phyloP scores from a whole-genome alignment of 2,329 filamentous ascomycete species.

The Fragosphaeria purpurea region DNA sequence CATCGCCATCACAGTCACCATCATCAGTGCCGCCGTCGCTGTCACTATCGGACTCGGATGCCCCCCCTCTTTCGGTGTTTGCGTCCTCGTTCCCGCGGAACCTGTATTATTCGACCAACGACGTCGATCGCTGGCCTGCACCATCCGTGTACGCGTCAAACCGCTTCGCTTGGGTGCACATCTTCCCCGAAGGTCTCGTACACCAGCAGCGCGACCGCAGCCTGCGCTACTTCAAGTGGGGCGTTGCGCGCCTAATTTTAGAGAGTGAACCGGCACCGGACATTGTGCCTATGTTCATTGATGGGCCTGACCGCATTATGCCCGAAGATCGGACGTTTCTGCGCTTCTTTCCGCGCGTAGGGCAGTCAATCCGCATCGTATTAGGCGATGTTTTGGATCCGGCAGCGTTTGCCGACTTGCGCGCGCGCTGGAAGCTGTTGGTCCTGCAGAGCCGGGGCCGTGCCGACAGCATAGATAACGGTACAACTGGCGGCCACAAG shows the following conservation, averaged over 20 bases:
- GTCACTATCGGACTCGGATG: not conserved
- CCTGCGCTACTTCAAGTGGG: slow-evolving; percentile 98
- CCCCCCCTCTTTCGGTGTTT: slow-evolving; percentile 2
- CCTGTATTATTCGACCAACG: slow-evolving; percentile 59
- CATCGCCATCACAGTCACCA: not conserved
- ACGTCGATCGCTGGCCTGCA: slow-evolving; percentile 54
- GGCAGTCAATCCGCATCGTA: slow-evolving; percentile 59
- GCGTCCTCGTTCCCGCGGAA: slow-evolving; percentile 3
- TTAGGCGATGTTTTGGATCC: slow-evolving; percentile 72
- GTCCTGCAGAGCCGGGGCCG: slow-evolving; percentile 38
- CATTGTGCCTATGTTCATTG: slow-evolving; percentile 87
- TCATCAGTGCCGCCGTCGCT: not conserved
- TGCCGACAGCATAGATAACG: slow-evolving; percentile 12
- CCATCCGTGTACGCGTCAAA: slow-evolving; percentile 63
- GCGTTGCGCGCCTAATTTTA: slow-evolving; percentile 79
- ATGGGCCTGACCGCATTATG: slow-evolving; percentile 84
- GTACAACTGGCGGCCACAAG: not conserved
- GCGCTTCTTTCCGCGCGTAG: slow-evolving; percentile 66
- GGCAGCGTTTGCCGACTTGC: slow-evolving; percentile 68
- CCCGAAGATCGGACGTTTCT: slow-evolving; percentile 71
- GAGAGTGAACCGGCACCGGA: slow-evolving; percentile 77
- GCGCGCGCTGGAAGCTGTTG: slow-evolving; percentile 63
- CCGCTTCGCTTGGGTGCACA: slow-evolving; percentile 77
- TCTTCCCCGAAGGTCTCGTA: slow-evolving; percentile 91
- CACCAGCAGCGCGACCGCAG: slow-evolving; percentile 72